Evolutionary conservation across 2,329 filamentous ascomycete species (phyloP).

Genomic region (Penicillium brevicompactum): DNA sequence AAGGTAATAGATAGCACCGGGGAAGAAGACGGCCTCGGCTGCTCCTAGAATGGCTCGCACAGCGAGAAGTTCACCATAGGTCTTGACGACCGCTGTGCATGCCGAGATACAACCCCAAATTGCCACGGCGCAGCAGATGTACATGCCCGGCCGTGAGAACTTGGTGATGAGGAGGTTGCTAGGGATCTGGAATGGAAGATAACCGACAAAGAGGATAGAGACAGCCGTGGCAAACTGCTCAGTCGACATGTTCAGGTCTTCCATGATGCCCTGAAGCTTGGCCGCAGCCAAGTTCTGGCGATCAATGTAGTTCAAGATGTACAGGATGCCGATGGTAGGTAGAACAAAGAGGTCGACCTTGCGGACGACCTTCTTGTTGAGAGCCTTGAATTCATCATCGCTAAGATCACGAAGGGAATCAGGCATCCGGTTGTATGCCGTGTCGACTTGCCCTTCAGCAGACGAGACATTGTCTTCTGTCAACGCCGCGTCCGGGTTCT

Average conservation of each 20-base stretch:
- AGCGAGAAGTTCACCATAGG: conserved; percentile 57
- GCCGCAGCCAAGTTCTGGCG: conserved; percentile 42
- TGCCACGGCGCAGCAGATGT: conserved; percentile 57
- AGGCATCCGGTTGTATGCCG: conserved; percentile 25
- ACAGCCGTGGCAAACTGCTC: conserved; percentile 37
- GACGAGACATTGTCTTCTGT: conserved; percentile 22
- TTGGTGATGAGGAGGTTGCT: conserved; percentile 56
- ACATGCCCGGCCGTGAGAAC: conserved; percentile 53
- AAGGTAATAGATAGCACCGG: conserved; percentile 45
- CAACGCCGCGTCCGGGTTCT: conserved; percentile 2
- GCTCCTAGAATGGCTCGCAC: conserved; percentile 64
- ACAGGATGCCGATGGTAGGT: conserved; percentile 39
- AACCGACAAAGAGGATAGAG: conserved; percentile 31
- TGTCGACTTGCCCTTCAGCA: conserved; percentile 27
- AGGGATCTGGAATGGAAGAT: conserved; percentile 42
- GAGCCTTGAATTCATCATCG: conserved; percentile 21
- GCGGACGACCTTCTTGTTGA: conserved; percentile 29
- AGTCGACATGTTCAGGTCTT: conserved; percentile 42
- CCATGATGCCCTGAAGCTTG: conserved; percentile 45
- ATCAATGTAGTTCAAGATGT: conserved; percentile 47
- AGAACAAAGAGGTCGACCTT: conserved; percentile 36
- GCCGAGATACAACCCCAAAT: conserved; percentile 65
- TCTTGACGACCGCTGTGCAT: conserved; percentile 55
- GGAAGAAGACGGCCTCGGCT: conserved; percentile 64
- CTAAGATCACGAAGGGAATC: conserved; percentile 26